These are phyloP conservation scores for Abrus pulchellus DNA, from an alignment of 306 rosid species.

Conservation along the genomic window DNA sequence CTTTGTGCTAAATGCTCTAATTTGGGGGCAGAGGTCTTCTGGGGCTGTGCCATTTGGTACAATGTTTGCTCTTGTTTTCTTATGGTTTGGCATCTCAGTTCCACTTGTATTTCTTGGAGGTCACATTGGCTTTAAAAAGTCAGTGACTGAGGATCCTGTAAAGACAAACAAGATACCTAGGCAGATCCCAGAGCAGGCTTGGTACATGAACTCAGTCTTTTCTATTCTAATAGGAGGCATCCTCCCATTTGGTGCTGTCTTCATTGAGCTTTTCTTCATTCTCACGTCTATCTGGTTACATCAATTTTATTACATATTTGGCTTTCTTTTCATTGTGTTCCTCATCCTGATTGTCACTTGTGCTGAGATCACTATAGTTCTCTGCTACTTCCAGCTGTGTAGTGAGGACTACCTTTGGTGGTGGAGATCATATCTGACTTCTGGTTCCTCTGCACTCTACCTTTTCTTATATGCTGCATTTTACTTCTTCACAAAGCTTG, in stretches of 20 bases:
- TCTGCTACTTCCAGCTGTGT: conserved; percentile 99
- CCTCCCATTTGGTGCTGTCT: conserved; percentile 94
- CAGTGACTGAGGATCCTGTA: conserved; percentile 74
- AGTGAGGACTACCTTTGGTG: conserved; percentile 96
- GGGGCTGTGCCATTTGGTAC: conserved; percentile 99
- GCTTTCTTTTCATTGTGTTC: conserved; percentile 88
- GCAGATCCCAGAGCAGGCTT: conserved; percentile 90
- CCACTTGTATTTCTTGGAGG: conserved; percentile 84
- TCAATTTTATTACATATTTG: conserved; percentile 88
- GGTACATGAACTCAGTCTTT: conserved; percentile 85
- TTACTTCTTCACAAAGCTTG: conserved; percentile 94
- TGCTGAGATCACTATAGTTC: conserved; percentile 91
- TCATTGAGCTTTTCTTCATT: conserved; percentile 95
- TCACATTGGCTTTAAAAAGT: conserved; percentile 75
- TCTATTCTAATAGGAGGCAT: conserved; percentile 83
- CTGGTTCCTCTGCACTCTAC: conserved; percentile 92
- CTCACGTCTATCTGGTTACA: conserved; percentile 96
- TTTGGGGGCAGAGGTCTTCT: conserved; percentile 91
- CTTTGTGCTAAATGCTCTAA: conserved; percentile 85
- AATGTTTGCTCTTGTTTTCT: conserved; percentile 90
- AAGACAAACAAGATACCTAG: conserved; percentile 88
- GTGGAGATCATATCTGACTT: conserved; percentile 95
- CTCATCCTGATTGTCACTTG: conserved; percentile 87
- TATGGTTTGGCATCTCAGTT: conserved; percentile 98
- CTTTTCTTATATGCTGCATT: conserved; percentile 87